These are phyloP conservation scores for Kwoniella sp. DNA, from an alignment of 768 basidiomycete genomes.

Conservation along the genomic window DNA sequence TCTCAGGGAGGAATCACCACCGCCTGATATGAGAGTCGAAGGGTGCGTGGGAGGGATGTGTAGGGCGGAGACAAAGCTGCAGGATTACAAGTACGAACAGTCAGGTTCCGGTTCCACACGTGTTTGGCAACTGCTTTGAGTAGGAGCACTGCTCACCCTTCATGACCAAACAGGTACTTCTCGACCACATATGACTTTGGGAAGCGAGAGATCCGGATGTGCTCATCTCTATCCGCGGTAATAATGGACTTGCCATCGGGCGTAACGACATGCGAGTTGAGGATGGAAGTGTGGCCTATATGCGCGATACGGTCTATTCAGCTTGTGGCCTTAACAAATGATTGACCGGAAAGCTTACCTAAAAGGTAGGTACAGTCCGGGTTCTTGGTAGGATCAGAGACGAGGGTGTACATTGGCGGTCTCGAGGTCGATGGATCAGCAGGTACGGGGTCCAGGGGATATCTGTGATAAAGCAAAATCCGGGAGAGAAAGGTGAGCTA, in stretches of 20 bases:
- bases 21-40: constrained; percentile 72
- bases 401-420: constrained; percentile 36
- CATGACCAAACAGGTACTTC: constrained; percentile 76
- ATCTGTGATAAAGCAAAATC: not conserved
- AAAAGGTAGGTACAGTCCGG: constrained; percentile 51
- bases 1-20: constrained; percentile 78
- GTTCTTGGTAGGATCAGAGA: constrained; percentile 52
- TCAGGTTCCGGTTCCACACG: not conserved
- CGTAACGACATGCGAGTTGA: constrained; percentile 73
- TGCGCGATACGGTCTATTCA: constrained; percentile 16
- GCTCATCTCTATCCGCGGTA: constrained; percentile 92
- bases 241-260: constrained; percentile 71
- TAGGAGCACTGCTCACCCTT: constrained; percentile 66
- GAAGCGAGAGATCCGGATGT: constrained; percentile 86
- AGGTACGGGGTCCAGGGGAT: constrained; percentile 21
- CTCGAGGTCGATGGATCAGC: constrained; percentile 59
- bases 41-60: constrained; percentile 63
- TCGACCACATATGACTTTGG: constrained; percentile 85
- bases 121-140: not conserved
- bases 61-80: constrained; percentile 80
- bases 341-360: constrained; percentile 24
- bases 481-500: not conserved
- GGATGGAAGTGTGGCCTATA: constrained; percentile 79
- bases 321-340: not conserved
- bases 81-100: not conserved